Base-by-base conservation (phyloP, 495 filamentous ascomycete species). In the Neurospora discreta region DNA sequence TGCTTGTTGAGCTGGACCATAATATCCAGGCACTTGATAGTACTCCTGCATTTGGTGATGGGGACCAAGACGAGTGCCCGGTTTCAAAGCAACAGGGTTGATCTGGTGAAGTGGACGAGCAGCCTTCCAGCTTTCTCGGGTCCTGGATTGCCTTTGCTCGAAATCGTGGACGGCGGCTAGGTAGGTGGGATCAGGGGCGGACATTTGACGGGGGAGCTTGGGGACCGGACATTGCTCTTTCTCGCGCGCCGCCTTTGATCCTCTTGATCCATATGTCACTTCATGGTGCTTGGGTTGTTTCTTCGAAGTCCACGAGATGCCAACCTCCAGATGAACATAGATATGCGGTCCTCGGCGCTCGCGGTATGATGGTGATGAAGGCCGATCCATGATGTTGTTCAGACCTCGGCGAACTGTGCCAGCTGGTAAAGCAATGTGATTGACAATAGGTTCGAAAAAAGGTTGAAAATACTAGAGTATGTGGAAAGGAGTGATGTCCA, bases 271-370 rank as follows among this genome's bases (percentile, higher is more conserved):
- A 71, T 81, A 85, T 39, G 81, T 84, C 70, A 84, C 16, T 43
- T 81, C 81, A 73, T 83, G 84, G 43, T 76, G 80, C 70, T 80
- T 81, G 16, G 81, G 78, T 3, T 77, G 70, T 38, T 82, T 78
- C 30, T 78, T 80, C 16, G 74, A 72, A 46, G 76, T 76, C 81
- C 80, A 85, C 3, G 83, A 85, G 30, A 85, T 75, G 40, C 83
- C 80, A 41, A 84, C 84, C 70, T 82, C 82, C 71, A 85, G 72
- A 36, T 84, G 82, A 1, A 85, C 75, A 58, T 84, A 85, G 39
- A 85, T 74, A 46, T 84, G 82, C 65, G 84, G 84, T 30, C 78
- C 77, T 36, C 74, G 52, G 44, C 70, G 72, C 69, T 81, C 71
- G 70, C 71, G 36, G 73, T 72, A 65, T 68, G 71, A 68, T 36